These are phyloP conservation scores for Panus rudis DNA, from an alignment of 768 basidiomycete genomes.

Conservation along the genomic window DNA sequence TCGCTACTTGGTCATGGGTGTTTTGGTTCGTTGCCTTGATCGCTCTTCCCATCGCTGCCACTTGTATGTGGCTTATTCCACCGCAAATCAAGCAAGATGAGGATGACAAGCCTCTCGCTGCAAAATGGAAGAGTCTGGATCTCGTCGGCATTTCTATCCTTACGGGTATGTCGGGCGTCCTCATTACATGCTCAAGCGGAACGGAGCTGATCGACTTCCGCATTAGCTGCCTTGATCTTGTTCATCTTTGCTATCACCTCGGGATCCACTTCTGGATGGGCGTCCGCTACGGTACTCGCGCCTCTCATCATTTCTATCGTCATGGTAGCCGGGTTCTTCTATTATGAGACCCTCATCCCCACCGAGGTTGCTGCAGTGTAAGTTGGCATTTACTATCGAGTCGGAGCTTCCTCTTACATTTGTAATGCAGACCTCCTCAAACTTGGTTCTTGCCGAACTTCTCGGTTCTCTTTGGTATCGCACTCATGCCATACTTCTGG, in stretches of 20 bases:
- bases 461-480: conserved; percentile 27
- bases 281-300: conserved; percentile 31
- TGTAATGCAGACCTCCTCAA: conserved; percentile 22
- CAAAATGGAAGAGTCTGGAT: conserved; percentile 25
- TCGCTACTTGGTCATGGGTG: conserved; percentile 35
- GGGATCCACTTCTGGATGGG: conserved; percentile 37
- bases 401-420: not conserved
- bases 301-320: conserved; percentile 36
- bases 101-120: not conserved
- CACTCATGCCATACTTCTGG: conserved; percentile 34
- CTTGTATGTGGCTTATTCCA: conserved; percentile 28
- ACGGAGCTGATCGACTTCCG: not conserved
- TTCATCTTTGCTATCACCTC: conserved; percentile 32
- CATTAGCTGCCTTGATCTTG: conserved; percentile 24
- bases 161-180: conserved; percentile 16
- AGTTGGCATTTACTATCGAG: not conserved
- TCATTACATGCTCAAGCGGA: not conserved
- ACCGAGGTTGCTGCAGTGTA: conserved; percentile 27
- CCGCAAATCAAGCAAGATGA: conserved; percentile 7
- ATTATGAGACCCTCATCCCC: conserved; percentile 32
- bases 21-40: conserved; percentile 40
- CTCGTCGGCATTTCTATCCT: conserved; percentile 30
- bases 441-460: conserved; percentile 36
- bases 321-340: conserved; percentile 34
- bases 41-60: conserved; percentile 23